phyloP scores from a whole-genome alignment of 106 monocot species.

The Dioscorea zingiberensis region DNA sequence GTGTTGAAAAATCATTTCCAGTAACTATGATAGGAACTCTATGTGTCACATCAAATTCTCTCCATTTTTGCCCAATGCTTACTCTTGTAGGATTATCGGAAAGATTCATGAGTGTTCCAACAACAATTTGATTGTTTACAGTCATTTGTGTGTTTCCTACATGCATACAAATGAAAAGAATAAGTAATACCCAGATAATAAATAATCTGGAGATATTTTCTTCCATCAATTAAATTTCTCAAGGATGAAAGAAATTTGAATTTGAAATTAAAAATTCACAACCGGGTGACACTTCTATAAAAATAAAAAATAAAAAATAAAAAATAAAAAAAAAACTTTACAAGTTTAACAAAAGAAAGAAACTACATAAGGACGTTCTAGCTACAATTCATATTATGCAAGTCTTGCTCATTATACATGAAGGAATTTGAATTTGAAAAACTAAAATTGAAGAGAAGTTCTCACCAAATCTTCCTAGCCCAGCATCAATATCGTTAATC shows the following conservation, averaged over 20 bases:
- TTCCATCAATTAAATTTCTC: too few relatives aligned
- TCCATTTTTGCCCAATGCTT: slow-evolving; percentile 89
- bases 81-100: slow-evolving; percentile 89
- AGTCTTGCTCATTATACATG: too few relatives aligned
- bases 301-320: too few relatives aligned
- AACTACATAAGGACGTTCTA: neutral
- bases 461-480: slow-evolving; percentile 89
- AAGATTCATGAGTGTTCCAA: slow-evolving; percentile 89
- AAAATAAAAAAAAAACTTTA: too few relatives aligned
- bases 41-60: slow-evolving; percentile 83
- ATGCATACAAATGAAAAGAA: neutral
- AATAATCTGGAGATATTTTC: too few relatives aligned
- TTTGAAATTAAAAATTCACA: too few relatives aligned
- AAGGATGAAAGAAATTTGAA: too few relatives aligned
- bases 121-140: slow-evolving; percentile 96
- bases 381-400: neutral
- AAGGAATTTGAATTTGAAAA: neutral
- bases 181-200: neutral
- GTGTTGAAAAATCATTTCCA: slow-evolving; percentile 88
- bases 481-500: slow-evolving; percentile 95
- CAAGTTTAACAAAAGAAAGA: neutral
- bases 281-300: too few relatives aligned
- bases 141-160: slow-evolving; percentile 96
- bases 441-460: neutral
- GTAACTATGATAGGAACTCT: slow-evolving; percentile 84